Conservation (phyloP, 306 rosid species). For the Sphenostylis stenocarpa region DNA sequence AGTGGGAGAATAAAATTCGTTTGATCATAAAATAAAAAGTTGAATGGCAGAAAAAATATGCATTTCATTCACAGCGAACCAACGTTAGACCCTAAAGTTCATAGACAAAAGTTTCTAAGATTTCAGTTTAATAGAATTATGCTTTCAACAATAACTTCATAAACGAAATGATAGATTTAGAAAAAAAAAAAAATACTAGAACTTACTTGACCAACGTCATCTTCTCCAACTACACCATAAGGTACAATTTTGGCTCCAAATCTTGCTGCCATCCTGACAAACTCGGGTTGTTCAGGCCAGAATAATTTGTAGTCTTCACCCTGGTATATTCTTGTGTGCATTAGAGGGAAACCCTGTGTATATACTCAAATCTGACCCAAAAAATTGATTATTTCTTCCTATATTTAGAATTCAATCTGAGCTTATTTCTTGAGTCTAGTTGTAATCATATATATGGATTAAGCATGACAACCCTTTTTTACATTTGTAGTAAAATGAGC, state of each 20-base stretch:
- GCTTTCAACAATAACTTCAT: not conserved
- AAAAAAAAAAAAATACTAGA: not conserved
- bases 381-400: not conserved
- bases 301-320: conserved; percentile 85
- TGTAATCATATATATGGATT: too few relatives aligned
- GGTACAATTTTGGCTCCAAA: conserved; percentile 94
- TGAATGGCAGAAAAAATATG: not conserved
- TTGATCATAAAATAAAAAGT: too few relatives aligned
- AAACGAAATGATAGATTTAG: conserved; percentile 12
- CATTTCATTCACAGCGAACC: not conserved
- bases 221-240: conserved; percentile 91
- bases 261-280: conserved; percentile 91
- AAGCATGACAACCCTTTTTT: too few relatives aligned
- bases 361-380: not conserved
- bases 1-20: too few relatives aligned
- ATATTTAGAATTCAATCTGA: not conserved
- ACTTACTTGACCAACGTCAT: conserved; percentile 78
- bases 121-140: not conserved
- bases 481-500: not conserved
- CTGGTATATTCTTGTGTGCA: conserved; percentile 36
- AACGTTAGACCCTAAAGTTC: not conserved
- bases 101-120: not conserved
- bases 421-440: too few relatives aligned
- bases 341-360: not conserved
- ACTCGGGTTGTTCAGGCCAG: conserved; percentile 96